Evolutionary conservation across 495 filamentous ascomycete species (phyloP), one percentile per base, ranked within the genome.

Genomic region (Neurospora intermedia): DNA sequence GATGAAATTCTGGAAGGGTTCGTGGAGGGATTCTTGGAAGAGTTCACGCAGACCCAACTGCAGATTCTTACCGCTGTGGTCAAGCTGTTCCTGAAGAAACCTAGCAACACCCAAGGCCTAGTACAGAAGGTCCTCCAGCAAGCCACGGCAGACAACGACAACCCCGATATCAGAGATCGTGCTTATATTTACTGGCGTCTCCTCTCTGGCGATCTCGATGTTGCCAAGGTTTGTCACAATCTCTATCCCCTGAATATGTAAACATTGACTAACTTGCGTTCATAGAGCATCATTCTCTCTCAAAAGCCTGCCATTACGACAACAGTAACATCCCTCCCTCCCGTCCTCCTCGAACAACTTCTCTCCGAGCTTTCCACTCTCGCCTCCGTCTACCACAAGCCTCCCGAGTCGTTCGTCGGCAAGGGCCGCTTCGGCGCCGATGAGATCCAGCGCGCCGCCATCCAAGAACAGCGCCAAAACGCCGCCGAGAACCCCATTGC

Each of bases 121-220:
- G 96, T 99, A 1, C 96, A 96, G 16, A 94, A 95, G 76, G 95
- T 98, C 3, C 89, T 99, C 42, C 97, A 98, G 82, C 98, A 95
- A 95, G 96, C 96, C 69, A 99, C 96, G 1, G 96, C 97, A 78
- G 96, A 99, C 79, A 99, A 96, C 27, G 96, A 99, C 80, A 97
- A 98, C 81, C 96, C 96, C 0, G 96, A 99, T 79, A 89, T 99
- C 41, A 88, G 96, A 59, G 96, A 99, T 79, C 87, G 96, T 74
- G 96, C 96, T 13, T 98, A 97, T 84, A 98, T 99, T 93, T 99
- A 99, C 84, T 99, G 96, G 96, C 91, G 96, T 9, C 87, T 99
- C 27, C 88, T 99, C 4, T 97, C 94, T n/a, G 94, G 93, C 3
- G 94, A 98, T 82, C 94, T 96, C 72, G 89, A 92, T 20, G 89